Evolutionary conservation across 345 rosid genomes (phyloP), one percentile per base, ranked within the genome.

Genomic region (Syzygium jambos): DNA sequence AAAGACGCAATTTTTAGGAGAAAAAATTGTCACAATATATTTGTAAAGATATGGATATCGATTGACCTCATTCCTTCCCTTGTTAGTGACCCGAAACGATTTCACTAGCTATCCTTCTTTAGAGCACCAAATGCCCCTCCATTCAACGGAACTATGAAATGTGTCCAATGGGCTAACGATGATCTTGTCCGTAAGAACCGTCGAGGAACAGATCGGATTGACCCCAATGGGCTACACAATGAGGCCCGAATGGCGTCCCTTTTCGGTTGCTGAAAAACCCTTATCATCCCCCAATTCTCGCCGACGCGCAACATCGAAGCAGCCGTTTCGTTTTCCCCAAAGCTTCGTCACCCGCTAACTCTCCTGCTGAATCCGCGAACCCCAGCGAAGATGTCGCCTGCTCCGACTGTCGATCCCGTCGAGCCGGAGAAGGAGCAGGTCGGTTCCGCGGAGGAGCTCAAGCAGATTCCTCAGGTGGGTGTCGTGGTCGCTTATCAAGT

Each of bases 311-410:
- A 7, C 49, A 19, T 19, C 49, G 25, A 73, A 73, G 80, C 80
- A 2, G 49, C 80, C 4, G n/a, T n/a, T n/a, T n/a, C n/a, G n/a
- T n/a, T n/a, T n/a, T n/a, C n/a, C n/a, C n/a, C n/a, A n/a, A n/a
- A n/a, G n/a, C n/a, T 73, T 34, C 80, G 23, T 11, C 27, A 5
- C n/a, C 19, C 46, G 13, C 46, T 17, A 68, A 19, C 11, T 2
- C 73, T 5, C 11, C 46, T 49, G 46, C 80, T 21, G 80, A 73
- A 38, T 34, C 80, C 80, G 13, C 80, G 0, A 19, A 7, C 80
- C 80, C 49, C 49, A 34, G 86, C 41, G 51, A n/a, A 54, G 65
- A 86, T 86, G 88, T 52, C 88, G 85, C 88, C 88, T 10, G 85
- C 86, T 85, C 86, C 86, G 86, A 27, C 54, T 17, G 86, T 41